These are phyloP conservation scores for Zopfochytrium polystomum DNA, from an alignment of 371 early-diverging fungal genomes.

Conservation along the genomic window DNA sequence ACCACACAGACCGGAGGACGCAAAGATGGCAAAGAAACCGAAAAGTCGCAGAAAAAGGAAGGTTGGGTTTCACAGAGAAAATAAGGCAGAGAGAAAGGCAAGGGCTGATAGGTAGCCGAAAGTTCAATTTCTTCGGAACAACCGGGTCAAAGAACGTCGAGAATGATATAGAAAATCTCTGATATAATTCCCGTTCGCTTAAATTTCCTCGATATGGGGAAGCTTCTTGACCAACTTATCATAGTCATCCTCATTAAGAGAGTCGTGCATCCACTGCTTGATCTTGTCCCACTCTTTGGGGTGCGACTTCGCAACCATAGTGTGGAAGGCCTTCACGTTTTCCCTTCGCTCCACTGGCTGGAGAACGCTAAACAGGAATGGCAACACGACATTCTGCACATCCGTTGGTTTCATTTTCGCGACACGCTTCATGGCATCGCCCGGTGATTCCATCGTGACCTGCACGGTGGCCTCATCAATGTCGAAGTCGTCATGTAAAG, in stretches of 20 bases:
- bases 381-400: not conserved
- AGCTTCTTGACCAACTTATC: not conserved
- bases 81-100: too few relatives aligned
- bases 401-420: not conserved
- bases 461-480: not conserved
- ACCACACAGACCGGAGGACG: too few relatives aligned
- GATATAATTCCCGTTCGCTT: too few relatives aligned
- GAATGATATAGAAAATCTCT: too few relatives aligned
- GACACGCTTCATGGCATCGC: not conserved
- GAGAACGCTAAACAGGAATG: not conserved
- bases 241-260: not conserved
- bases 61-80: too few relatives aligned
- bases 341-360: not conserved
- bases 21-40: too few relatives aligned
- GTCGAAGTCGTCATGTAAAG: not conserved
- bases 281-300: not conserved
- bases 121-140: too few relatives aligned
- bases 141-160: too few relatives aligned
- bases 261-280: constrained; percentile 1
- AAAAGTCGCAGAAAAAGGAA: too few relatives aligned
- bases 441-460: not conserved
- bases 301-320: not conserved
- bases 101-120: too few relatives aligned
- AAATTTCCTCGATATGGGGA: not conserved
- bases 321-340: not conserved